These are phyloP conservation scores for Coemansia sp. DNA, from an alignment of 192 early-diverging fungal species.

Conservation along the genomic window DNA sequence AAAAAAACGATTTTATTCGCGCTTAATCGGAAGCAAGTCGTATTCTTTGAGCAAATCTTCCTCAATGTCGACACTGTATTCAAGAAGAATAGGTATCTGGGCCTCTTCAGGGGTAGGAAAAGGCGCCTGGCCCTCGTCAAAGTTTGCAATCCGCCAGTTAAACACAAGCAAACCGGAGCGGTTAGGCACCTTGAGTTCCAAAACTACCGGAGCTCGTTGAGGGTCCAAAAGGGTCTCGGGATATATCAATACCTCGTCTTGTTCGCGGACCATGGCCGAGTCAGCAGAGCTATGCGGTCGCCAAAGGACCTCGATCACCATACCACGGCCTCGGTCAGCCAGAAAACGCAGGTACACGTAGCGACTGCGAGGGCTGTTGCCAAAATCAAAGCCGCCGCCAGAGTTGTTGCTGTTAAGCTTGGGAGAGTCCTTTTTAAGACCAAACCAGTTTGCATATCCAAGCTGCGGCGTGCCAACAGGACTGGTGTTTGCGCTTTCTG, in stretches of 20 bases:
- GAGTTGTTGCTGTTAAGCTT: slow-evolving; percentile 1
- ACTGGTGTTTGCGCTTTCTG: slow-evolving; percentile 12
- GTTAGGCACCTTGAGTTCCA: slow-evolving; percentile 50
- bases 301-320: slow-evolving; percentile 50
- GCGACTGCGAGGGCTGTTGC: slow-evolving; percentile 5
- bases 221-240: slow-evolving; percentile 48
- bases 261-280: slow-evolving; percentile 13
- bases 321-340: slow-evolving; percentile 47
- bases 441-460: slow-evolving; percentile 47
- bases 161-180: slow-evolving; percentile 32
- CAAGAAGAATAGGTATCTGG: slow-evolving; percentile 42
- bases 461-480: slow-evolving; percentile 31
- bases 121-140: slow-evolving; percentile 55
- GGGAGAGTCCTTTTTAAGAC: slow-evolving; percentile 30
- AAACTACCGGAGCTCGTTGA: slow-evolving; percentile 44
- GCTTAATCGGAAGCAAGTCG: slow-evolving; percentile 29
- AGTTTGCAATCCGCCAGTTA: slow-evolving; percentile 52
- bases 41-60: slow-evolving; percentile 40
- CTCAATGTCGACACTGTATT: slow-evolving; percentile 49
- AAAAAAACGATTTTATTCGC: slow-evolving; percentile 1
- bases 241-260: slow-evolving; percentile 38
- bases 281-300: slow-evolving; percentile 17
- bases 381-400: neutral
- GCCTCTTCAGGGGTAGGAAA: slow-evolving; percentile 47
- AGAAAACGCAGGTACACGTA: slow-evolving; percentile 35